Evolutionary conservation across 345 rosid genomes (phyloP).

Genomic region (Gossypium stocksii): DNA sequence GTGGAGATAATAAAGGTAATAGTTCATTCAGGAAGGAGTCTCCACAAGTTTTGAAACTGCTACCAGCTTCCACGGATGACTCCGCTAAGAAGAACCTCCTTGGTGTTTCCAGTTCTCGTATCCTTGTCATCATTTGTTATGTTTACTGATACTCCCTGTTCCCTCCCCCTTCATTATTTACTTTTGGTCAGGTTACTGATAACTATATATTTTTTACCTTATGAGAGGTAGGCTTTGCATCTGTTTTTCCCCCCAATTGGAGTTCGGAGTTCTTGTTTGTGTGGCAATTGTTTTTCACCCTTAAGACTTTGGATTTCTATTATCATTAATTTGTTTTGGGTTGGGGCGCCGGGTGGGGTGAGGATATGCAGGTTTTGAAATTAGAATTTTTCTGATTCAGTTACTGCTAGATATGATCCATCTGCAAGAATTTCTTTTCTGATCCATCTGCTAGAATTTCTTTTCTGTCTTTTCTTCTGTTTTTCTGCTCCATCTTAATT

Average conservation of each 20-base stretch:
- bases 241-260: not conserved
- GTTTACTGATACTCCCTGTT: not conserved
- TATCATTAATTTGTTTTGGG: not conserved
- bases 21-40: slow-evolving; percentile 53
- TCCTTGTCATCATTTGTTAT: slow-evolving; percentile 40
- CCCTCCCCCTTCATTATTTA: not conserved
- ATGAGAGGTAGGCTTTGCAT: not conserved
- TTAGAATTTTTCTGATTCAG: not conserved
- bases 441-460: not conserved
- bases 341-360: not conserved
- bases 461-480: not conserved
- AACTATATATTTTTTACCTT: not conserved
- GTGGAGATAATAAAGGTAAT: slow-evolving; percentile 11
- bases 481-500: not conserved
- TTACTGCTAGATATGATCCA: slow-evolving; percentile 1
- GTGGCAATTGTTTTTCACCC: not conserved
- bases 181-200: not conserved
- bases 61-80: slow-evolving; percentile 76
- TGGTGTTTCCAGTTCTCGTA: slow-evolving; percentile 68
- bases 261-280: not conserved
- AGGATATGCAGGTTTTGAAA: not conserved
- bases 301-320: not conserved
- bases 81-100: slow-evolving; percentile 61
- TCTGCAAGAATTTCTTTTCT: not conserved
- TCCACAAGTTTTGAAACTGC: slow-evolving; percentile 61